These are phyloP conservation scores for Chlamydomonas sphaeroides DNA, from an alignment of 139 green algal species.

Conservation along the genomic window DNA sequence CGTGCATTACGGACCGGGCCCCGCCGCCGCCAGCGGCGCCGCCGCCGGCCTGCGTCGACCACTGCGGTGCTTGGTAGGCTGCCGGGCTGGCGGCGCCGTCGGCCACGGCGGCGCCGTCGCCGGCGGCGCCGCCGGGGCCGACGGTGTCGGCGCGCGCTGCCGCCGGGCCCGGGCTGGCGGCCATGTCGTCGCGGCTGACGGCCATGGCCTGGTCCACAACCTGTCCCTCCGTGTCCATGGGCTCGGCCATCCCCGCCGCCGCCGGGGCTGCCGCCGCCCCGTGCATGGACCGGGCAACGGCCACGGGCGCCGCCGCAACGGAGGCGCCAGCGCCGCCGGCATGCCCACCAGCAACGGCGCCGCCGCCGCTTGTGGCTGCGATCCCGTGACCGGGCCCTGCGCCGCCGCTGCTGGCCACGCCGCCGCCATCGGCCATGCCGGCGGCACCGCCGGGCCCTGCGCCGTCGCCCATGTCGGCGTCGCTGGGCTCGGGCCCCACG, in stretches of 20 bases:
- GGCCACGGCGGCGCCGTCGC: background rate
- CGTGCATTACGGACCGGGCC: constrained; percentile 6
- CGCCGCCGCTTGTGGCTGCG: background rate
- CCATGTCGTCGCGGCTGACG: background rate
- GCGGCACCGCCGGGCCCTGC: background rate
- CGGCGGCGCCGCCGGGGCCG: background rate
- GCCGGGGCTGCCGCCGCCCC: background rate
- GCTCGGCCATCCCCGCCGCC: background rate
- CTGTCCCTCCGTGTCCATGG: constrained; percentile 35
- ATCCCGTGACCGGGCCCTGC: background rate
- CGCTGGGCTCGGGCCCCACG: constrained; percentile 2
- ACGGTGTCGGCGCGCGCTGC: background rate
- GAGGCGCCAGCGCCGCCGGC: background rate
- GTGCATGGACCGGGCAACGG: background rate
- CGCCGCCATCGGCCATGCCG: background rate
- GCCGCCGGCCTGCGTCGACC: constrained; percentile 12
- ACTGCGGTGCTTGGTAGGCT: constrained; percentile 28
- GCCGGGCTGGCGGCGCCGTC: background rate
- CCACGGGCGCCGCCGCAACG: background rate
- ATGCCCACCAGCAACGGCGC: background rate
- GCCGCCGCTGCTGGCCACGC: background rate
- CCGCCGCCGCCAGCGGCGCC: background rate
- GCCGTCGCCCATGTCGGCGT: background rate
- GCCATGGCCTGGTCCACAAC: background rate
- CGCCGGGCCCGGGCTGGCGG: background rate